These are phyloP conservation scores for Quercus berberidifolia DNA, from an alignment of 306 rosid genomes.

Conservation along the genomic window DNA sequence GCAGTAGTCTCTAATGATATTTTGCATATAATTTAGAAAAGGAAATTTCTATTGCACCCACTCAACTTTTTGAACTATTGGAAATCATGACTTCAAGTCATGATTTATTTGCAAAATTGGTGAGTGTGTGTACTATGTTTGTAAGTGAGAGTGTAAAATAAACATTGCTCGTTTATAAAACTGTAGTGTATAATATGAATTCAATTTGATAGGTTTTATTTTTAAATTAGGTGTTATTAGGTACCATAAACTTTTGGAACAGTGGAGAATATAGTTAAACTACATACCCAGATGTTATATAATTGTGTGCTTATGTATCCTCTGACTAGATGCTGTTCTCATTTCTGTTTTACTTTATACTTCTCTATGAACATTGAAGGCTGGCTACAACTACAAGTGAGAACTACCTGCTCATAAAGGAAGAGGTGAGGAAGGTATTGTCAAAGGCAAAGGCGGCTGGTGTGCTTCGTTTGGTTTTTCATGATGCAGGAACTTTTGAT, in stretches of 20 bases:
- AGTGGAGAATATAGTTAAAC: not conserved
- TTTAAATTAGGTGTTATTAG: not conserved
- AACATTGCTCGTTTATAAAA: too few relatives aligned
- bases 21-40: too few relatives aligned
- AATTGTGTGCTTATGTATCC: not conserved
- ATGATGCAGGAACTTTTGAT: slow-evolving; percentile 90
- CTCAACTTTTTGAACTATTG: too few relatives aligned
- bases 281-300: not conserved
- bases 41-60: too few relatives aligned
- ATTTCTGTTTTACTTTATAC: not conserved
- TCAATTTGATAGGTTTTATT: not conserved
- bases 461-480: slow-evolving; percentile 89
- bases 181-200: not conserved
- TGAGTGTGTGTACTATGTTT: too few relatives aligned
- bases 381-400: slow-evolving; percentile 28
- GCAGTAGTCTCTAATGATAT: not conserved
- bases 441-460: slow-evolving; percentile 77
- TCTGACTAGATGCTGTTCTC: not conserved
- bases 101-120: too few relatives aligned
- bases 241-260: not conserved
- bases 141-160: too few relatives aligned
- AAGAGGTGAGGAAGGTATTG: slow-evolving; percentile 67
- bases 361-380: slow-evolving; percentile 30
- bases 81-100: too few relatives aligned
- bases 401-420: slow-evolving; percentile 48